These are phyloP conservation scores for Talaromyces ruber DNA, from an alignment of 495 filamentous ascomycete species.

Conservation along the genomic window DNA sequence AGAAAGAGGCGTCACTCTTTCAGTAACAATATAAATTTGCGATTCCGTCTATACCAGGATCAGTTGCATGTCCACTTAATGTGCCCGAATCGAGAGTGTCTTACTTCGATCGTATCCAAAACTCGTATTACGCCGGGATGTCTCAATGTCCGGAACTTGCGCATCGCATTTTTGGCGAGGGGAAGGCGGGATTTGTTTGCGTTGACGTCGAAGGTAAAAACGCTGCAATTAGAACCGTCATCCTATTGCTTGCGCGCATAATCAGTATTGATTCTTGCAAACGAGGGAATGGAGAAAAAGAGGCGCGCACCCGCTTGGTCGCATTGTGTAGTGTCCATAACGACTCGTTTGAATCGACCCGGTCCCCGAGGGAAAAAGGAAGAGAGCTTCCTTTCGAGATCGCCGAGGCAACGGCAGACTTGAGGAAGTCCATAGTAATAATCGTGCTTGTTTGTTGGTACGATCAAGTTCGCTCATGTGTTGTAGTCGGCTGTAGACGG, in stretches of 20 bases:
- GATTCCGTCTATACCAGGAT: constrained; percentile 61
- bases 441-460: neutral
- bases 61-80: neutral
- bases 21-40: constrained; percentile 92
- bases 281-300: neutral
- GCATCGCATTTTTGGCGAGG: constrained; percentile 84
- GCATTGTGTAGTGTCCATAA: constrained; percentile 93
- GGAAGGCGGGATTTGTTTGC: constrained; percentile 71
- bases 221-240: constrained; percentile 86
- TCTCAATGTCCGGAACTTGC: constrained; percentile 82
- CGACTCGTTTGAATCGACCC: constrained; percentile 77
- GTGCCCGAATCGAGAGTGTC: neutral
- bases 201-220: constrained; percentile 87
- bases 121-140: constrained; percentile 93
- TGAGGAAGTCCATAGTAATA: constrained; percentile 82
- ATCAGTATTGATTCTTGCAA: constrained; percentile 1
- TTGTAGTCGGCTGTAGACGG: neutral
- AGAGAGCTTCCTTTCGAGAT: constrained; percentile 92
- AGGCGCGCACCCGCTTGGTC: constrained; percentile 63
- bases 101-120: constrained; percentile 86
- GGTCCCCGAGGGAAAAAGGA: constrained; percentile 84
- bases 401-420: constrained; percentile 91
- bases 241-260: constrained; percentile 45
- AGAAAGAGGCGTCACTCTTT: constrained; percentile 71
- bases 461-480: neutral